Base-by-base conservation (phyloP, 2,329 filamentous ascomycete genomes). In the Fusarium sp. region DNA sequence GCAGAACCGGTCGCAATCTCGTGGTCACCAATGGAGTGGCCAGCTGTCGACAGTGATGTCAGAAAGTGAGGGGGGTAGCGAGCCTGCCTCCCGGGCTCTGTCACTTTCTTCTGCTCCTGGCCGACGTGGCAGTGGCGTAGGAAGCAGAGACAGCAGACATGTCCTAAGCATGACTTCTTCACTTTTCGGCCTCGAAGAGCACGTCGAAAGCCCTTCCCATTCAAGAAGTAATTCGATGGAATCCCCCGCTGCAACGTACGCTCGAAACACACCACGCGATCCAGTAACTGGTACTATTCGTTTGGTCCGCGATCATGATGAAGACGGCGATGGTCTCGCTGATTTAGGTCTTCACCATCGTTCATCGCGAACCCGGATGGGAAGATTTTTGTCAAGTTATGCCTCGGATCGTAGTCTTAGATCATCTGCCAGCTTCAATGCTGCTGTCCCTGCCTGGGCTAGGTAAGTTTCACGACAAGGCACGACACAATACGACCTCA, bases 21-120 rank as follows among this genome's bases (percentile, higher is more conserved):
- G 82, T 60, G 81, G 83, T 56, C 86, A 88, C 72, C 86, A 86
- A 82, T 89, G 87, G 87, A 89, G 87, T 76, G 85, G 86, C 44
- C 87, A 89, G 76, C 81, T 90, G 41, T 90, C 88, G 39, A 89
- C 87, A 44, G 87, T 90, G 63, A 80, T 85, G 76, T 90, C 88
- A 33, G 88, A 89, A 74, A 86, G 85, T 73, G 88, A 90, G 65
- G 81, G 77, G 43, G 81, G 78, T 35, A 88, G 84, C 72, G 79
- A 83, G 32, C 80, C 81, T 39, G 80, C 78, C 17, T 86, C 86
- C 22, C 82, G 83, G 14, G 81, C 84, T 11, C 80, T 82, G 51
- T 86, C 84, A 7, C 74, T 79, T 7, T 70, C 79, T 10, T 84
- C 82, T 24, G 75, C 75, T 20, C 74, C 78, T 35, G 83, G 81